These are phyloP conservation scores for Cyclotella distinguenda DNA, from an alignment of 108 stramenopile genomes.

Conservation along the genomic window DNA sequence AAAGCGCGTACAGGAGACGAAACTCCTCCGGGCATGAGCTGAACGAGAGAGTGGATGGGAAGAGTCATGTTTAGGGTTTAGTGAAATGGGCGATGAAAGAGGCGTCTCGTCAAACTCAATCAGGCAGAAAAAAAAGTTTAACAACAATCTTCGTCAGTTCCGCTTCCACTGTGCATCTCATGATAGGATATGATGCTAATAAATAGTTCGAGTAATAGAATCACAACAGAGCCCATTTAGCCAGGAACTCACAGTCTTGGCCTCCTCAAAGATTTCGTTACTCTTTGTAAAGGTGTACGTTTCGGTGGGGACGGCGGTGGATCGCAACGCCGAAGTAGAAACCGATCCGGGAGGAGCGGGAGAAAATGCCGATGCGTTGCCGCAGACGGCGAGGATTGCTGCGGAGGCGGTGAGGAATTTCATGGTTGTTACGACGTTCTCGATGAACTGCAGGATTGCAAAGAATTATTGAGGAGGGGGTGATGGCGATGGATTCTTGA, in stretches of 20 bases:
- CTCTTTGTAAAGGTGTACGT: conserved; percentile 81
- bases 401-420: conserved; percentile 69
- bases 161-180: no score
- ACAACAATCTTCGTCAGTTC: no score
- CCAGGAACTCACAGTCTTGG: conserved; percentile 63
- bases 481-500: not conserved
- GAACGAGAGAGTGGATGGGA: not conserved
- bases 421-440: conserved; percentile 38
- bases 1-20: conserved; percentile 97
- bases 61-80: no score
- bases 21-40: conserved; percentile 99
- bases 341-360: conserved; percentile 29
- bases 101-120: no score
- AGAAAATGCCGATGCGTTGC: conserved; percentile 69
- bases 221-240: not conserved
- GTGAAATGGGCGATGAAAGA: no score
- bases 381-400: conserved; percentile 42
- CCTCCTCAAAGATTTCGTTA: conserved; percentile 87
- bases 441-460: not conserved
- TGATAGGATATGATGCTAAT: no score
- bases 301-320: conserved; percentile 43
- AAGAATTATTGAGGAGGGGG: not conserved
- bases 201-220: conserved; percentile 6
- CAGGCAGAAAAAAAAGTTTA: no score
- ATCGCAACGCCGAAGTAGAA: conserved; percentile 26